Evolutionary conservation across 1,139 yeast genomes (phyloP), one percentile per base, ranked within the genome.

Genomic region (Kurtzmaniella quercitrusa): DNA sequence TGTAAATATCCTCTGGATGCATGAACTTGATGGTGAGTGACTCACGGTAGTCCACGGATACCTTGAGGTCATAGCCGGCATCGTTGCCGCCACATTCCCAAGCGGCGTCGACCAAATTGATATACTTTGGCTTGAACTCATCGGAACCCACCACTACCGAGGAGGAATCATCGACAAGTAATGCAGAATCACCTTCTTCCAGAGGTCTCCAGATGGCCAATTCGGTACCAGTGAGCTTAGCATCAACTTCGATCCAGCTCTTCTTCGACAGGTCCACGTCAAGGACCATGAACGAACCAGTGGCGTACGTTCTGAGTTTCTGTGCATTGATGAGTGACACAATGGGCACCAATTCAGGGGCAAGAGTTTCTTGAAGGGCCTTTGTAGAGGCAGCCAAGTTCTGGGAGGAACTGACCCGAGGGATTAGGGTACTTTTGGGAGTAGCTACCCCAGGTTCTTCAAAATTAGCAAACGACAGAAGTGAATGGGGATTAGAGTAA

Each of bases 191-290:
- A 12, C 58, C 63, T 7, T 52, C 60, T 14, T 53, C 53, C 9
- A 66, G 59, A 33, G 70, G 61, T 42, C 70, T 60, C 78, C 79
- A 75, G 40, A 77, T 65, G 3, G 76, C 67, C 50, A 79, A 65
- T 53, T 79, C 83, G 37, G 67, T 70, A 27, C 84, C 84, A 12
- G 74, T 66, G 46, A 79, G 59, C 51, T 73, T 72, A 27, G 73
- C 75, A 44, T 71, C 74, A 1, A 68, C 75, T 41, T 62, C 66
- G 15, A 63, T 46, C 73, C 74, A 70, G 10, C 51, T 54, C 42
- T 58, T 60, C 15, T 54, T 57, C 11, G 49, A 37, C 1, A 38
- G 49, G 12, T 47, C 49, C 18, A 50, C 46, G 3, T 54, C 60
- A 27, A 58, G 64, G 8, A 68, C 51, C 19, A 54, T 58, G 45